Evolutionary conservation across 768 basidiomycete genomes (phyloP).

Genomic region (Calocybe gangraenosa): DNA sequence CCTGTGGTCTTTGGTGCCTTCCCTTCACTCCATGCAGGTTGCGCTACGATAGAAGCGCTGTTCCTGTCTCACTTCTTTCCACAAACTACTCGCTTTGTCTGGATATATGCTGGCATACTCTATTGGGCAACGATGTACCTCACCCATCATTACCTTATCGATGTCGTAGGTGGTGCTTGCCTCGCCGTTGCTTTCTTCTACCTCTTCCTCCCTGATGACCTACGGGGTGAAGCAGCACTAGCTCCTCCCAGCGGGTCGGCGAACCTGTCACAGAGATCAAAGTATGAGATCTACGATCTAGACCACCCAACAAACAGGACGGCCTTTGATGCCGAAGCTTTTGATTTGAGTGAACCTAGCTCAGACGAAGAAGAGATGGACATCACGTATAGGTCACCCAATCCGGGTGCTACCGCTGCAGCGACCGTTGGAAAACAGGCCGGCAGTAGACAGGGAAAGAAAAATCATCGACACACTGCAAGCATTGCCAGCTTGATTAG

Average conservation of each 20-base stretch:
- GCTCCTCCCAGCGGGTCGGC: slow-evolving; percentile 38
- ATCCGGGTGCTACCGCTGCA: slow-evolving; percentile 32
- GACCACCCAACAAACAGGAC: slow-evolving; percentile 48
- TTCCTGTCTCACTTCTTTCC: slow-evolving; percentile 97
- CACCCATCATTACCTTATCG: slow-evolving; percentile 97
- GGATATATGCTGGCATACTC: slow-evolving; percentile 79
- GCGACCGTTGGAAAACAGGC: slow-evolving; percentile 22
- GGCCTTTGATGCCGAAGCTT: slow-evolving; percentile 46
- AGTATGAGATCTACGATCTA: slow-evolving; percentile 77
- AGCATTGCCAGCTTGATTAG: slow-evolving; percentile 81
- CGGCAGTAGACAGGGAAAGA: slow-evolving; percentile 22
- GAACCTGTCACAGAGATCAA: slow-evolving; percentile 35
- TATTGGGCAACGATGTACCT: slow-evolving; percentile 99
- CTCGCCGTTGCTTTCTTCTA: slow-evolving; percentile 87
- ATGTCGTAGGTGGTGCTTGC: slow-evolving; percentile 92
- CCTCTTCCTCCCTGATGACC: slow-evolving; percentile 77
- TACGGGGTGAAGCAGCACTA: slow-evolving; percentile 53
- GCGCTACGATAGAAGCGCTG: slow-evolving; percentile 87
- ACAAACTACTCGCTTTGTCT: slow-evolving; percentile 57
- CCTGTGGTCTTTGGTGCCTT: slow-evolving; percentile 97
- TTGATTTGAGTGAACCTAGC: slow-evolving; percentile 49
- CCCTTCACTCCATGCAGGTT: slow-evolving; percentile 88
- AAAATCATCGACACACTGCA: slow-evolving; percentile 73
- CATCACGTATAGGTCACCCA: slow-evolving; percentile 69
- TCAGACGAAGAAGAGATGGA: slow-evolving; percentile 68